Conservation (phyloP, 1,284 basidiomycete genomes). For the Leccinum insigne region DNA sequence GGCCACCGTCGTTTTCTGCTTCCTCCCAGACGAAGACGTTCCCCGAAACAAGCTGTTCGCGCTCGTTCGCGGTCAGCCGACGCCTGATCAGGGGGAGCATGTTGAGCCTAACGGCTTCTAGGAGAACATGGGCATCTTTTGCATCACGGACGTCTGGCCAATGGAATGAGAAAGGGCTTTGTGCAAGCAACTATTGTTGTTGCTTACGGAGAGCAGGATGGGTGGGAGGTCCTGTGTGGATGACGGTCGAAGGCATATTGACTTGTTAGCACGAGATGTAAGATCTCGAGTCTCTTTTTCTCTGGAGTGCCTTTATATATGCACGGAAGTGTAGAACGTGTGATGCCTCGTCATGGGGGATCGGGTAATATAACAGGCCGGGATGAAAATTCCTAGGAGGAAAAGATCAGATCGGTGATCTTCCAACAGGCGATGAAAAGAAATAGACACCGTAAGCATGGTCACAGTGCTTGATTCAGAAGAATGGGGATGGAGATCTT, state of each 20-base stretch:
- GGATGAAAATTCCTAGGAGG: conserved; percentile 14
- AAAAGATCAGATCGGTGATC: conserved; percentile 24
- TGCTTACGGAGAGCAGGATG: conserved; percentile 60
- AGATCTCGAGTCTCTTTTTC: conserved; percentile 5
- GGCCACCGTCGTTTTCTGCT: conserved; percentile 73
- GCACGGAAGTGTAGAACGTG: conserved; percentile 16
- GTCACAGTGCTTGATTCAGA: conserved; percentile 22
- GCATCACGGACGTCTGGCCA: conserved; percentile 66
- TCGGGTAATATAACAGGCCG: conserved; percentile 19
- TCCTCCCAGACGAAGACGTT: conserved; percentile 85
- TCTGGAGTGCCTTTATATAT: conserved; percentile 28
- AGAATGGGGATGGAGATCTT: conserved; percentile 23
- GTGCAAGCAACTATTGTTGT: not conserved
- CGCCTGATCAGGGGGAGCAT: conserved; percentile 69
- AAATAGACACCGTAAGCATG: conserved; percentile 16
- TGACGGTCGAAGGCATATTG: conserved; percentile 18
- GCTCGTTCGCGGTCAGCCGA: conserved; percentile 63
- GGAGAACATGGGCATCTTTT: conserved; percentile 65
- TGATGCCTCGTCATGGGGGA: conserved; percentile 15
- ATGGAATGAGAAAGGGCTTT: conserved; percentile 14
- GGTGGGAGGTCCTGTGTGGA: conserved; percentile 38
- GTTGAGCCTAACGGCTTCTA: conserved; percentile 73
- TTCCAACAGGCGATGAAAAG: conserved; percentile 16
- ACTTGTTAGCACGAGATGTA: conserved; percentile 4
- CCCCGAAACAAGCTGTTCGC: conserved; percentile 66